Evolutionary conservation across 2,329 filamentous ascomycete species (phyloP).

Genomic region (Monosporascus sp.): DNA sequence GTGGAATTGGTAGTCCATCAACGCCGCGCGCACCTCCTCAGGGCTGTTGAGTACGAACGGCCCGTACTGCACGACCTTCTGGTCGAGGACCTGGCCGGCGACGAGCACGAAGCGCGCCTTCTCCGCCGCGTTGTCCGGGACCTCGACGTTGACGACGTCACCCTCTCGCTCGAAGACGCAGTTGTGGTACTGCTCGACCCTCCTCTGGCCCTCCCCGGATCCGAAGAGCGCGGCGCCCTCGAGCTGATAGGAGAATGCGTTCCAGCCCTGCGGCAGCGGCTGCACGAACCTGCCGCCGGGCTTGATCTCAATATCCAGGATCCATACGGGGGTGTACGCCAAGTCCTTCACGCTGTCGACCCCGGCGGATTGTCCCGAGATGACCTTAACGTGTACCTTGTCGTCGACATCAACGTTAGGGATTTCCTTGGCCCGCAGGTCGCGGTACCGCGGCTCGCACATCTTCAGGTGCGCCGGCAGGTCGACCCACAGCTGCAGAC

Average conservation of each 20-base stretch:
- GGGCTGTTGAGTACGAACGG: constrained; percentile 61
- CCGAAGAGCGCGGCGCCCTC: constrained; percentile 64
- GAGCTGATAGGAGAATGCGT: constrained; percentile 84
- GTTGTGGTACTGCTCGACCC: constrained; percentile 72
- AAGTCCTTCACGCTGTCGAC: constrained; percentile 84
- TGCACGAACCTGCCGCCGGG: constrained; percentile 77
- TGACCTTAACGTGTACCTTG: constrained; percentile 79
- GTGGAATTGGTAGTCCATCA: constrained; percentile 59
- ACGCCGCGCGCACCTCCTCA: constrained; percentile 60
- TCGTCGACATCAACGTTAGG: constrained; percentile 66
- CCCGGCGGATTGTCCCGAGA: constrained; percentile 77
- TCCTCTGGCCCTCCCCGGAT: constrained; percentile 42
- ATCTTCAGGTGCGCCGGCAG: constrained; percentile 74
- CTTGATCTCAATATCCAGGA: constrained; percentile 74
- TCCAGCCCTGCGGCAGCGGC: constrained; percentile 74
- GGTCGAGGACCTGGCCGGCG: constrained; percentile 63
- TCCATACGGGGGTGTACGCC: constrained; percentile 96
- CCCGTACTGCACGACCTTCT: constrained; percentile 65
- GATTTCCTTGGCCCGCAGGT: constrained; percentile 74
- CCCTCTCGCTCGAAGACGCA: constrained; percentile 80
- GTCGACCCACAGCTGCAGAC: constrained; percentile 95
- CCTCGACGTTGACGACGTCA: constrained; percentile 67
- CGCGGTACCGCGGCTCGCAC: constrained; percentile 89
- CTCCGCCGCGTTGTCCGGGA: constrained; percentile 57
- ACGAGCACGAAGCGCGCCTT: constrained; percentile 53